phyloP scores from a whole-genome alignment of 1,284 basidiomycete genomes.

The Cryptococcus hybrid region DNA sequence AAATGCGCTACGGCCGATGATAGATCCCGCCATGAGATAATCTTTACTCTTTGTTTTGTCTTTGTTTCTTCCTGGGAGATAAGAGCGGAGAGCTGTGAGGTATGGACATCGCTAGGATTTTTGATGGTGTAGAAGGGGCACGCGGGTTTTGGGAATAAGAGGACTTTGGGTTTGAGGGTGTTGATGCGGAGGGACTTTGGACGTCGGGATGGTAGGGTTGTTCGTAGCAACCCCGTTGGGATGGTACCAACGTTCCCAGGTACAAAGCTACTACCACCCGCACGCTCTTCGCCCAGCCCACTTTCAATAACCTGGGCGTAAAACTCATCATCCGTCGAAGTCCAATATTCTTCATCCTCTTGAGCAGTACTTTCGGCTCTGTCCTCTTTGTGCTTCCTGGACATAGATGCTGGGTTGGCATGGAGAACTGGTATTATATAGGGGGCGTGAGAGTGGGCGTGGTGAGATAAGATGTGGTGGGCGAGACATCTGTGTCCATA shows the following conservation, averaged over 20 bases:
- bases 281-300: not conserved
- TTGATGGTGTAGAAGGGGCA: not conserved
- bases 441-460: not conserved
- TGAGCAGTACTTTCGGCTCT: not conserved
- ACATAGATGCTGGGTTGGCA: not conserved
- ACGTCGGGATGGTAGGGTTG: not conserved
- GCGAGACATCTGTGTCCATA: not conserved
- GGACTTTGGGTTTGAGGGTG: not conserved
- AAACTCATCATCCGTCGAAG: not conserved
- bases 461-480: not conserved
- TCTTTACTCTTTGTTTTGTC: not conserved
- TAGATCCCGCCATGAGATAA: constrained; percentile 41
- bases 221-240: too few relatives aligned
- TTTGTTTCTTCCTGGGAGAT: not conserved
- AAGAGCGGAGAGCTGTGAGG: constrained; percentile 6
- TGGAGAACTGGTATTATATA: not conserved
- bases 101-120: not conserved
- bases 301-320: not conserved
- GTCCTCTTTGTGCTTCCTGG: not conserved
- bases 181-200: not conserved
- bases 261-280: too few relatives aligned
- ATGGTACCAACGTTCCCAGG: too few relatives aligned
- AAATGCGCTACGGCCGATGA: constrained; percentile 69
- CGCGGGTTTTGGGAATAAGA: not conserved
- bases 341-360: not conserved